These are phyloP conservation scores for Liquidambar formosana DNA, from an alignment of 164 flowering plant species.

Conservation along the genomic window DNA sequence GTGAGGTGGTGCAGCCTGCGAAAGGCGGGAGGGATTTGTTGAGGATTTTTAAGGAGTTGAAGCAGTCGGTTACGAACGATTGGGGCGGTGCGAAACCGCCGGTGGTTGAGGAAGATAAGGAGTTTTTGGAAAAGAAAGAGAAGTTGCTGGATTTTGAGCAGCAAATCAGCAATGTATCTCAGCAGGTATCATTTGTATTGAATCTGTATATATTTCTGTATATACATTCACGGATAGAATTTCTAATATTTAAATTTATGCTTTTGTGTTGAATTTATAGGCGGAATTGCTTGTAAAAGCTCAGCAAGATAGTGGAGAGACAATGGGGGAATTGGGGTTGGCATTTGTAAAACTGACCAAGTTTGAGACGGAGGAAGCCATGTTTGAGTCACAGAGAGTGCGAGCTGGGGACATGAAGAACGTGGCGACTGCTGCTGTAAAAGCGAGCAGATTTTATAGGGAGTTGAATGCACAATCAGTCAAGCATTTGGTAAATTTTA, in stretches of 20 bases:
- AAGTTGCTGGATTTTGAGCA: slow-evolving; percentile 76
- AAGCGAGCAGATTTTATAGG: slow-evolving; percentile 87
- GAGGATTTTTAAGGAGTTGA: slow-evolving; percentile 86
- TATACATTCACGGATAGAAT: not conserved
- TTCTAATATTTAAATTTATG: not conserved
- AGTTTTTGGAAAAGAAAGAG: slow-evolving; percentile 85
- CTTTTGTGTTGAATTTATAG: slow-evolving; percentile 27
- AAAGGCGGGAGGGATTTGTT: slow-evolving; percentile 93
- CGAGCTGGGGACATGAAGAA: slow-evolving; percentile 67
- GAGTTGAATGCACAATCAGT: slow-evolving; percentile 89
- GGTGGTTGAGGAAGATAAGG: slow-evolving; percentile 87
- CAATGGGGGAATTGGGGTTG: slow-evolving; percentile 91
- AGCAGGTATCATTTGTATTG: slow-evolving; percentile 18
- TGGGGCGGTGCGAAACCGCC: slow-evolving; percentile 78
- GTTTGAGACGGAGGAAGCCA: slow-evolving; percentile 80
- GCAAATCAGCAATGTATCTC: slow-evolving; percentile 73
- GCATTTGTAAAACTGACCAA: slow-evolving; percentile 87
- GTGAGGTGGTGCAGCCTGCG: slow-evolving; percentile 82
- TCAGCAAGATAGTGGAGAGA: slow-evolving; percentile 97
- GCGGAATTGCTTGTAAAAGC: slow-evolving; percentile 94
- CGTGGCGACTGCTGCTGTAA: slow-evolving; percentile 91
- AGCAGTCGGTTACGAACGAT: slow-evolving; percentile 84
- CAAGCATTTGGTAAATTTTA: slow-evolving; percentile 76
- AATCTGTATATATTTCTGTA: not conserved
- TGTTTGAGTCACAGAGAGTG: slow-evolving; percentile 60